Evolutionary conservation across 192 early-diverging fungal species (phyloP), one percentile per base, ranked within the genome.

Genomic region (Mortierella hygrophila): DNA sequence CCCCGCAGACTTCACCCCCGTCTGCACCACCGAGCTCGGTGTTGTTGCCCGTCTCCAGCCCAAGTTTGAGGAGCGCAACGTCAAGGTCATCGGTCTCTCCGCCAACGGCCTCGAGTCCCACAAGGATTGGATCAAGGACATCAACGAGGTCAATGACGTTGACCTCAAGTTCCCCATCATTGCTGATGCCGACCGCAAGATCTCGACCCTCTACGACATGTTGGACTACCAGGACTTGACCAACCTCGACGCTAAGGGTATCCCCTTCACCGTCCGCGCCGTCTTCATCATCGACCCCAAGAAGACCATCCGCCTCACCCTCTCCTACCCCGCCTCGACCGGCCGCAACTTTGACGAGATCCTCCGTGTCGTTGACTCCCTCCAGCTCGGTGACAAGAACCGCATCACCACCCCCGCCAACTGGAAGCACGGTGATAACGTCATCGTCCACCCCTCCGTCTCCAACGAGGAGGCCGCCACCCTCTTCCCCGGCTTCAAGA

Each of bases 321-420:
- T 99, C 42, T 96, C 97, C 18, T 99, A 99, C 87, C 97, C 97
- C 41, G 97, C 97, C 52, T 97, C 95, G 52, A 93, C 92, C 76
- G 92, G 97, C 46, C 94, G 98, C 79, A 99, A 99, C 94, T 98
- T 99, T 94, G 94, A 97, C 85, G 98, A 99, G 92, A 94, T 99
- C 87, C 87, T 99, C 83, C 95, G 98, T 41, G 93, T 94, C 9
- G 92, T 98, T 54, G 98, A 99, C 91, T 97, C 97, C 38, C 91
- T 99, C 71, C 97, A 98, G 91, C 88, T 99, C 41, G 94, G 94
- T 69, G 97, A 99, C 88, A 92, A 90, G 77, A 92, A 96, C 88
- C 93, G 94, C 38, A 95, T 99, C 82, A 96, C 97, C 47, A 99
- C 98, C 37, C 98, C 98, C 20, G 97, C 94, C 80, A 95, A 97